A percentile compares a stretch with the other conserved stretches of the same genome.
These are phyloP conservation scores for Vigna hirtella DNA, from an alignment of 306 rosid genomes.

Conservation along the genomic window DNA sequence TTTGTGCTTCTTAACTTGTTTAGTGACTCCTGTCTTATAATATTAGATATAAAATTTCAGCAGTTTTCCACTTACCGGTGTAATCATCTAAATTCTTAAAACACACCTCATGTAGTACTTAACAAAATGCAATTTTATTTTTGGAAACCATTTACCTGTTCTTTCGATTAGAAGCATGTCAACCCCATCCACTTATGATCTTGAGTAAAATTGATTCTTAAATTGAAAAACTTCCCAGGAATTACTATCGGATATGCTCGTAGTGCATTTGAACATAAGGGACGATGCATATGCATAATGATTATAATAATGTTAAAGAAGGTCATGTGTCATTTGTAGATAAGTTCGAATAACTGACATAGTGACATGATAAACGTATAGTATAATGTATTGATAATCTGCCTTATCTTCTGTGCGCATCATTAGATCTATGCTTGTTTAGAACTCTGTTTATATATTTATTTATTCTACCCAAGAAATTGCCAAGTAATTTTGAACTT, in stretches of 20 bases:
- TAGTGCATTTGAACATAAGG: constrained; percentile 23
- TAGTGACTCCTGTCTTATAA: neutral
- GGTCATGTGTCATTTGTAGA: constrained; percentile 2
- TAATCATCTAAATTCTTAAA: no score
- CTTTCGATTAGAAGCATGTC: no score
- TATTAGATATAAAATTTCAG: neutral
- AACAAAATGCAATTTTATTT: no score
- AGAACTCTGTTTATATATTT: neutral
- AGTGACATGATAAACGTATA: neutral
- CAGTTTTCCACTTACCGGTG: no score
- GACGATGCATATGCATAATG: neutral
- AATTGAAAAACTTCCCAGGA: no score
- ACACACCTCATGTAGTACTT: no score
- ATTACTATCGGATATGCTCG: no score
- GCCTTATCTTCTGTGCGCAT: neutral
- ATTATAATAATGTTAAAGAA: neutral
- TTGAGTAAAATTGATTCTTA: no score
- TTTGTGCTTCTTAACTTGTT: neutral
- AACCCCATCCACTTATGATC: no score
- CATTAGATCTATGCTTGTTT: constrained; percentile 26
- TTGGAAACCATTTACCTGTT: no score
- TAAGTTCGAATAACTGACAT: constrained; percentile 7
- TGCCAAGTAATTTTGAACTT: neutral
- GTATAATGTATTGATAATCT: constrained; percentile 4
- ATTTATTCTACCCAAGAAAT: neutral